These are phyloP conservation scores for Teunomyces funiuensis DNA, from an alignment of 805 yeast genomes.

Conservation along the genomic window DNA sequence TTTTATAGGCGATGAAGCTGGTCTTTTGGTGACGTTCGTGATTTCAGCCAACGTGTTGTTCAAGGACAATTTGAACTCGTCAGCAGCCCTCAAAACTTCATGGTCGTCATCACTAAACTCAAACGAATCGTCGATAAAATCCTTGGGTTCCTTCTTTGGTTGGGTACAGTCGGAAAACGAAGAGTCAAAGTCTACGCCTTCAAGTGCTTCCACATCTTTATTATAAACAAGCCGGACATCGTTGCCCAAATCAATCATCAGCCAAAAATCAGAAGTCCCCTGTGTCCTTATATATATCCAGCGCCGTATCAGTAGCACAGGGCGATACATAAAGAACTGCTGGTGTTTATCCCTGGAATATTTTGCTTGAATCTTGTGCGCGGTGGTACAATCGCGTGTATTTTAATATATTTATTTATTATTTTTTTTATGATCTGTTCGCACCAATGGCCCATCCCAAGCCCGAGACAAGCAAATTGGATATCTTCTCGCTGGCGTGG, in stretches of 20 bases:
- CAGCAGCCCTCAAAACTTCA: slow-evolving; percentile 11
- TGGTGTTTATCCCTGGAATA: neutral
- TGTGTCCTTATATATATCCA: slow-evolving; percentile 1
- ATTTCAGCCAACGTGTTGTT: neutral
- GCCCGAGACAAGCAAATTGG: slow-evolving; percentile 53
- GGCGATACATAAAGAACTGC: neutral
- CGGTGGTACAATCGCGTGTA: neutral
- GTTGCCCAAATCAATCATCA: neutral
- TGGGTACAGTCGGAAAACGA: slow-evolving; percentile 7
- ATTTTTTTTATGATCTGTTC: slow-evolving; percentile 11
- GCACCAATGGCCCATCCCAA: slow-evolving; percentile 69
- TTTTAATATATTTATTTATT: neutral
- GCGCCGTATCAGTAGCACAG: slow-evolving; percentile 2
- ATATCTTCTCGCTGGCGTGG: slow-evolving; percentile 46
- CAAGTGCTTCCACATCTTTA: slow-evolving; percentile 3
- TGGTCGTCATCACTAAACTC: slow-evolving; percentile 15
- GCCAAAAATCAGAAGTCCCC: neutral
- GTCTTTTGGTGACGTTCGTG: neutral
- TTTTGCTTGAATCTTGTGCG: neutral
- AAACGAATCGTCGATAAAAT: slow-evolving; percentile 9
- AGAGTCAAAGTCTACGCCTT: slow-evolving; percentile 10
- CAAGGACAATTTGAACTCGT: neutral
- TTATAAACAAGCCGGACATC: neutral
- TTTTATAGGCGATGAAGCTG: neutral
- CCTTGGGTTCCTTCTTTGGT: neutral